phyloP scores from a whole-genome alignment of 306 rosid species.

The Phaseolus lunatus region DNA sequence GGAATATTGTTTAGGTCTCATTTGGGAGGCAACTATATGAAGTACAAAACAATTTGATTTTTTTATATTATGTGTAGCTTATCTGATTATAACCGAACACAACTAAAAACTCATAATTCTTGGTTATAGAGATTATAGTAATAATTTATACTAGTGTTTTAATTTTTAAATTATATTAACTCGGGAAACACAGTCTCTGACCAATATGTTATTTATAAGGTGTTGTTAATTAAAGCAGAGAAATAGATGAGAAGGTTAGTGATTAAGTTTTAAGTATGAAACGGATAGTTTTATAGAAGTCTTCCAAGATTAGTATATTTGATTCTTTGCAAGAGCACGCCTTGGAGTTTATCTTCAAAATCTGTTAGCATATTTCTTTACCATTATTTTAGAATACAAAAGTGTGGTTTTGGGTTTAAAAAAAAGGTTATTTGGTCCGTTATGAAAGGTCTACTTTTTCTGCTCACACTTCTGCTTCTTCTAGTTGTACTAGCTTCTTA shows the following conservation, averaged over 20 bases:
- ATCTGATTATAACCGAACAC: constrained; percentile 5
- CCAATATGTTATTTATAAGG: background rate
- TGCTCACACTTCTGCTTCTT: constrained; percentile 20
- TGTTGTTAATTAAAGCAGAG: constrained; percentile 12
- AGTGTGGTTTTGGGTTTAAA: background rate
- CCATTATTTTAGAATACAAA: constrained; percentile 2
- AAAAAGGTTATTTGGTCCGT: constrained; percentile 20
- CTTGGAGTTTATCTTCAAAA: constrained; percentile 16
- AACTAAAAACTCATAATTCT: background rate
- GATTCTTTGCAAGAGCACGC: constrained; percentile 28
- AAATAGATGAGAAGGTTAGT: constrained; percentile 16
- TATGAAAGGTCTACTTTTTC: constrained; percentile 6
- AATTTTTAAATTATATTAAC: constrained; percentile 13
- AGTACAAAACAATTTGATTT: constrained; percentile 23
- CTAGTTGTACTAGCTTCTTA: constrained; percentile 28
- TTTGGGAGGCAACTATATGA: constrained; percentile 4
- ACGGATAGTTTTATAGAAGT: background rate
- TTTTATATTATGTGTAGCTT: constrained; percentile 15
- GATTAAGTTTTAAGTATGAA: constrained; percentile 33
- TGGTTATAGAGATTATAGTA: constrained; percentile 30
- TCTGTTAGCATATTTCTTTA: background rate
- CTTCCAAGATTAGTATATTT: constrained; percentile 25
- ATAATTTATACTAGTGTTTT: background rate
- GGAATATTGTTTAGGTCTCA: constrained; percentile 20
- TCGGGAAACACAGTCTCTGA: background rate